Percentiles rank a stretch among this genome's conserved stretches.
Conservation (phyloP, 139 green algal genomes). For the Chlorella ohadii region DNA sequence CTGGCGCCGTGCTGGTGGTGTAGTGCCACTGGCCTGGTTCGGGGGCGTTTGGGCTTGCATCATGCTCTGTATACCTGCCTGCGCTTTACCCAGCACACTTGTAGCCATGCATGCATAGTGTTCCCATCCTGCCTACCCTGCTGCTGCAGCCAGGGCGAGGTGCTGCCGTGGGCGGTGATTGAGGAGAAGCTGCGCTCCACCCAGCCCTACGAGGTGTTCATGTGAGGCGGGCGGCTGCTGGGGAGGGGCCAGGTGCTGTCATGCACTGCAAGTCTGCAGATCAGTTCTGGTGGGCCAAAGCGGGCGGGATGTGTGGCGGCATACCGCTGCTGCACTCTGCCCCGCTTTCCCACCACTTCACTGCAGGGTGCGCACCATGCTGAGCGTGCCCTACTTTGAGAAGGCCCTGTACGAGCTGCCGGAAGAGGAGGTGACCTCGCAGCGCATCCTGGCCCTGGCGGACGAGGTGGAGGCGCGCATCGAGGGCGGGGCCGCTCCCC, state of each 20-base stretch:
- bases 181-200: conserved; percentile 63
- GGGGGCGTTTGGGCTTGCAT: no score
- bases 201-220: conserved; percentile 73
- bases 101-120: neutral
- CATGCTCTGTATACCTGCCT: no score
- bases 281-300: no score
- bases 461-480: conserved; percentile 67
- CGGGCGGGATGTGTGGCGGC: no score
- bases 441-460: conserved; percentile 68
- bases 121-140: neutral
- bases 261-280: no score
- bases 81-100: neutral
- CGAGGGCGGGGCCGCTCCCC: conserved; percentile 53
- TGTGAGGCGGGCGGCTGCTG: no score
- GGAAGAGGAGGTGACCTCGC: conserved; percentile 68
- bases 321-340: no score
- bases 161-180: conserved; percentile 76
- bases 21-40: no score
- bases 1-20: no score
- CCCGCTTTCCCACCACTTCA: no score
- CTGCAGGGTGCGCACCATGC: conserved; percentile 67
- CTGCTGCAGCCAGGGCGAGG: conserved; percentile 45
- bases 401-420: conserved; percentile 85
- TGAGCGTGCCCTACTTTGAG: conserved; percentile 87
- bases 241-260: no score